These are phyloP conservation scores for Elsinoe perseae DNA, from an alignment of 2,329 filamentous ascomycete species.

Conservation along the genomic window DNA sequence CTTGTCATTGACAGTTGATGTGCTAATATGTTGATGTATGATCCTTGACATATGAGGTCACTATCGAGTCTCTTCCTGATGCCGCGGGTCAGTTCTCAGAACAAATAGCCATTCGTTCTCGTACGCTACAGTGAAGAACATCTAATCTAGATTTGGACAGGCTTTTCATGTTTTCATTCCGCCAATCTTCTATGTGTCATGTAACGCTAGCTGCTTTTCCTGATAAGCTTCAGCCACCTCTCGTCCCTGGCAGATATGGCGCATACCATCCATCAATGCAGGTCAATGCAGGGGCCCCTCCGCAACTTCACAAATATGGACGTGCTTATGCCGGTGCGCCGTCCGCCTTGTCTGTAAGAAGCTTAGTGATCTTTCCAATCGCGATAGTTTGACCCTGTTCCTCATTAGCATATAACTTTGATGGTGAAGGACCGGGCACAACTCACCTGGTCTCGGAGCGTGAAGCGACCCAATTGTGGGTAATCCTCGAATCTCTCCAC, in stretches of 20 bases:
- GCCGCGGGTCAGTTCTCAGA: too few species aligned
- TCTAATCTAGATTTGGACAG: too few species aligned
- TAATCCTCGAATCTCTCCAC: constrained; percentile 95
- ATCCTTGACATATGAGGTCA: too few species aligned
- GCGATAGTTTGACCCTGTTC: constrained; percentile 92
- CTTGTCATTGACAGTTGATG: too few species aligned
- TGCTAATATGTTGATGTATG: too few species aligned
- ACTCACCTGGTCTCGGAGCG: constrained; percentile 74
- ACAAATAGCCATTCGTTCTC: too few species aligned
- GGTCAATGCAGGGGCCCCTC: too few species aligned
- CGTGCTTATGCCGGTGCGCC: constrained; percentile 15
- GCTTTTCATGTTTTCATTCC: neutral
- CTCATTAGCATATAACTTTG: constrained; percentile 26
- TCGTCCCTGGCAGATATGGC: neutral
- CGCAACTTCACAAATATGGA: neutral
- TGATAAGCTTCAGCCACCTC: neutral
- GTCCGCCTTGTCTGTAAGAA: constrained; percentile 47
- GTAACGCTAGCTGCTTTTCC: constrained; percentile 2
- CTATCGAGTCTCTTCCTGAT: too few species aligned
- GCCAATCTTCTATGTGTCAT: constrained; percentile 1
- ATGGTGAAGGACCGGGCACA: neutral
- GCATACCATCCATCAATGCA: neutral
- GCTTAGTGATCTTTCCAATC: constrained; percentile 97
- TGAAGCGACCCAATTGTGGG: constrained; percentile 86
- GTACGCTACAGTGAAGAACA: too few species aligned